Percentiles rank a stretch among this genome's conserved stretches.
Evolutionary conservation across 352 stramenopile species (phyloP).

Genomic region (Globisporangium nagaii): DNA sequence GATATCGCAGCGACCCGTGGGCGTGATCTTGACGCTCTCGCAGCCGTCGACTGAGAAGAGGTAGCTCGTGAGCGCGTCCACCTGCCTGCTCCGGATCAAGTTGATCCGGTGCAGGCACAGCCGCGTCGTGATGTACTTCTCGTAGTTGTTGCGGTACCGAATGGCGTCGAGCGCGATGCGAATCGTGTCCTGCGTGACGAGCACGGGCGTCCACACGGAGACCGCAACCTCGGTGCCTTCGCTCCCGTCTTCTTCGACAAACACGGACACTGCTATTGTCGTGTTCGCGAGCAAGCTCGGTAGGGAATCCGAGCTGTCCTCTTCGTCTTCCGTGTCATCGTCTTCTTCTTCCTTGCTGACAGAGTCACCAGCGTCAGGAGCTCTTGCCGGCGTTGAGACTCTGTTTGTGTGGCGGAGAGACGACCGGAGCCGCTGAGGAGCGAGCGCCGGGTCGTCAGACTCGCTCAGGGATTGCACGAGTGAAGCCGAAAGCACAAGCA

Average conservation of each 20-base stretch:
- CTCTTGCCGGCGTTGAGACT: too few relatives aligned
- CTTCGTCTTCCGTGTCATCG: not conserved
- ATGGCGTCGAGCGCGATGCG: constrained; percentile 32
- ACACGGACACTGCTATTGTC: too few relatives aligned
- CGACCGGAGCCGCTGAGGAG: too few relatives aligned
- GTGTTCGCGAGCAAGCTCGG: not conserved
- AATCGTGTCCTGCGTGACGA: constrained; percentile 13
- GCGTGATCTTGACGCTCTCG: constrained; percentile 14
- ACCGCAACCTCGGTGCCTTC: not conserved
- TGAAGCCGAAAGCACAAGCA: too few relatives aligned
- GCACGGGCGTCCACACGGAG: constrained; percentile 15
- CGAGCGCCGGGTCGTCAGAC: too few relatives aligned
- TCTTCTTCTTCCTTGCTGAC: not conserved
- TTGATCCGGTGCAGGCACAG: constrained; percentile 42
- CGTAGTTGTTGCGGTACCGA: constrained; percentile 36
- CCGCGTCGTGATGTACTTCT: constrained; percentile 18
- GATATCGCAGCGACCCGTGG: constrained; percentile 34
- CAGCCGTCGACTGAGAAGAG: constrained; percentile 38
- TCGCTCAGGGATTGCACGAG: too few relatives aligned
- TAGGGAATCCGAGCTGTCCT: too few relatives aligned
- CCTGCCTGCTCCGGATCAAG: constrained; percentile 16
- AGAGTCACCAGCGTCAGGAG: not conserved
- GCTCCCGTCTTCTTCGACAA: too few relatives aligned
- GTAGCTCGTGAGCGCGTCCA: constrained; percentile 18
- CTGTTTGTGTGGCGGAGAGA: too few relatives aligned